Base-by-base conservation (phyloP, 2,329 filamentous ascomycete genomes). In the Ascochyta viciae-villosae region DNA sequence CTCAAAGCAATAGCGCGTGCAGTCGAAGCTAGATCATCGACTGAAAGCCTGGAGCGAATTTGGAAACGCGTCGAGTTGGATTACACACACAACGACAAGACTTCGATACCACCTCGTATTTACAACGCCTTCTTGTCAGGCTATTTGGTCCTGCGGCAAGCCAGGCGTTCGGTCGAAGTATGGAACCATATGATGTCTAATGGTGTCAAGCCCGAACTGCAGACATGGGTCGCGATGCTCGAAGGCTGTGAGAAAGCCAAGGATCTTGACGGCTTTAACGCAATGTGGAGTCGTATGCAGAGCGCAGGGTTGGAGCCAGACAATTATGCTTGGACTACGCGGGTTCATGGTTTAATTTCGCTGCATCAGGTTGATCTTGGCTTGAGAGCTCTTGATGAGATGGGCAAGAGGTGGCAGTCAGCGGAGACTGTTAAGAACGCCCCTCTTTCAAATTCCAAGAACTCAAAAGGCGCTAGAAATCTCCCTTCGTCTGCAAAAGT, bases 211-310 rank as follows among this genome's bases (percentile, higher is more conserved):
- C 88, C 90, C 13, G 87, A 82, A 6, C 66, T 88, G 50, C 82
- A 79, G 63, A 89, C 90, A 0, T 95, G 89, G 84, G 89, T 87
- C 35, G 78, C 85, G 39, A 89, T 95, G 83, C 84, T 95, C 62
- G 81, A 85, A 52, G 90, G 90, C 1, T 91, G 87, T 74, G 84
- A 83, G 67, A 81, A 80, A 45, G 81, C 85, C 45, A 80, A 81
- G 50, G 87, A 91, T 64, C 62, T 80, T 0, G 72, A 78, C n/a
- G 85, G 82, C 22, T 79, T 93, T 57, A 83, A 88, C 51, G 80
- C 80, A 1, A 81, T 92, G 29, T 96, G 91, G 91, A 63, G 75
- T 0, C 85, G 83, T 60, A 85, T 95, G 75, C 67, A 83, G 3
- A 70, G 68, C 8, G 82, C 85, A 1, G 84, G 84, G 1, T 66